Conservation (phyloP, 176 grass and related monocot species). For the Sorghum bicolor region DNA sequence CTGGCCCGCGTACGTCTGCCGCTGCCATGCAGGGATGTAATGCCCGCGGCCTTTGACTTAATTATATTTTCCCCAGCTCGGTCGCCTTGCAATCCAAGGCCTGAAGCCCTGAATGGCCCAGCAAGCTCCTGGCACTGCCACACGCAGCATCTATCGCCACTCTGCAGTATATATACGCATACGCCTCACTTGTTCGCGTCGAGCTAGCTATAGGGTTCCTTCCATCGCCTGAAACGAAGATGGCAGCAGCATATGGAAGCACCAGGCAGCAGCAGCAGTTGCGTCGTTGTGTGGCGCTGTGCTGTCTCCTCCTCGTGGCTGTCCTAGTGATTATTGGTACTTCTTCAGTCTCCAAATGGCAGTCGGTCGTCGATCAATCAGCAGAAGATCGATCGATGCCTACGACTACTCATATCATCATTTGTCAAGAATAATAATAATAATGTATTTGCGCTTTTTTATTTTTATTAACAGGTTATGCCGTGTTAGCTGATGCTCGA, state of each 20-base stretch:
- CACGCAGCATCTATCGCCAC: too few species aligned
- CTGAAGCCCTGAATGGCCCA: too few species aligned
- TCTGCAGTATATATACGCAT: neutral
- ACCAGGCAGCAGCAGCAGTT: neutral
- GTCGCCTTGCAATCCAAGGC: too few species aligned
- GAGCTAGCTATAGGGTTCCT: neutral
- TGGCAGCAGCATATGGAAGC: constrained; percentile 6
- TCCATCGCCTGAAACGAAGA: neutral
- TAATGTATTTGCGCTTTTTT: too few species aligned
- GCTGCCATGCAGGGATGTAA: neutral
- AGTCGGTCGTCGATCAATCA: neutral
- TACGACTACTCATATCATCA: neutral
- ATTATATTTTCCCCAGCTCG: neutral
- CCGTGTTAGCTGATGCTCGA: neutral
- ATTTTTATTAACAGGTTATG: neutral
- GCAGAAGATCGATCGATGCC: neutral
- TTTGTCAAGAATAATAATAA: neutral
- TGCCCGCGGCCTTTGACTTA: neutral
- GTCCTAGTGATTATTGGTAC: constrained; percentile 9
- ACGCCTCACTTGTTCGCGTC: neutral
- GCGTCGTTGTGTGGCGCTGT: neutral
- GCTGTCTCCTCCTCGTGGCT: constrained; percentile 14
- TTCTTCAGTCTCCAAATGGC: neutral
- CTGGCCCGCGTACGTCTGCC: neutral
- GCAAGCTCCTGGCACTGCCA: too few species aligned